A percentile compares a stretch with the other conserved stretches of the same genome.
Evolutionary conservation across 345 rosid genomes (phyloP).

Genomic region (Linum trigynum): DNA sequence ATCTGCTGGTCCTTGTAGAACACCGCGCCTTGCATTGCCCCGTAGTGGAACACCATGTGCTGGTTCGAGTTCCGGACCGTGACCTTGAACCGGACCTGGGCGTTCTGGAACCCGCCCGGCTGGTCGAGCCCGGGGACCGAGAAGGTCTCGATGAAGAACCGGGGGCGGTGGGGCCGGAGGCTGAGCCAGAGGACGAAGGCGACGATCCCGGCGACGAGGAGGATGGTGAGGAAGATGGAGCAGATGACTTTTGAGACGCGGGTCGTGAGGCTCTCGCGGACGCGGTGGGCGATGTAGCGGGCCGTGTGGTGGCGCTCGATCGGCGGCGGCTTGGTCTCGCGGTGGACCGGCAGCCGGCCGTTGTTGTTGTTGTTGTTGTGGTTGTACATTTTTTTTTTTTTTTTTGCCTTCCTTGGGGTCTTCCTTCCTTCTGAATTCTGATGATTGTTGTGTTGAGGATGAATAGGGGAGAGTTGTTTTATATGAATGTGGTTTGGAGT

Average conservation of each 20-base stretch:
- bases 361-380: background rate
- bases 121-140: constrained; percentile 41
- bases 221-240: constrained; percentile 37
- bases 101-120: constrained; percentile 41
- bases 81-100: constrained; percentile 44
- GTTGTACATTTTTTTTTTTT: background rate
- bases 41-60: constrained; percentile 49
- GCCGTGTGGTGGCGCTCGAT: constrained; percentile 30
- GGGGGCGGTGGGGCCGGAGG: constrained; percentile 80
- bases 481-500: too few relatives aligned
- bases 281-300: constrained; percentile 43
- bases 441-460: too few relatives aligned
- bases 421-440: background rate
- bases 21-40: constrained; percentile 42
- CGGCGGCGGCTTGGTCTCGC: background rate
- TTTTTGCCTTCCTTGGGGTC: background rate
- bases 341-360: background rate
- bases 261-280: constrained; percentile 53
- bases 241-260: constrained; percentile 55
- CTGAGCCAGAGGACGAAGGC: constrained; percentile 67
- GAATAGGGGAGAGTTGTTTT: too few relatives aligned
- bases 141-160: constrained; percentile 41
- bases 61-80: constrained; percentile 69
- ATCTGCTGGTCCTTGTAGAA: constrained; percentile 49
- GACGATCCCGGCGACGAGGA: constrained; percentile 38